A percentile compares a stretch with the other conserved stretches of the same genome.
phyloP scores from a whole-genome alignment of 495 filamentous ascomycete genomes.

The Geopyxis carbonaria region DNA sequence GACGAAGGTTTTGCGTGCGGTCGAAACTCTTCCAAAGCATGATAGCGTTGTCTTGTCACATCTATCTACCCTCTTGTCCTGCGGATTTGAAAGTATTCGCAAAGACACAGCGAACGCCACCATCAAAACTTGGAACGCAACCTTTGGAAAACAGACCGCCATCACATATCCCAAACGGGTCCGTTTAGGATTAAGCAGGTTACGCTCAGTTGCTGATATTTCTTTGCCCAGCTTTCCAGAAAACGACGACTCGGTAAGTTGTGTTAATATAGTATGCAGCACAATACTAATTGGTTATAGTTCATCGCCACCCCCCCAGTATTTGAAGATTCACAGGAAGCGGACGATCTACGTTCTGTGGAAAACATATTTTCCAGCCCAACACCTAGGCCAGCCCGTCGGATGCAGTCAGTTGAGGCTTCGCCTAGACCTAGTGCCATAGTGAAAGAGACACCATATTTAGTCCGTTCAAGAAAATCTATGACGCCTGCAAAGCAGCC shows the following conservation, averaged over 20 bases:
- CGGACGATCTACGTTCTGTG: slow-evolving; percentile 9
- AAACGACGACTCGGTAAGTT: slow-evolving; percentile 26
- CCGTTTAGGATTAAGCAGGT: slow-evolving; percentile 30
- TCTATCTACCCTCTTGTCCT: slow-evolving; percentile 37
- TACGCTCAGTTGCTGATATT: slow-evolving; percentile 32
- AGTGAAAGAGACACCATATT: slow-evolving; percentile 11
- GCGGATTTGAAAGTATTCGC: slow-evolving; percentile 41
- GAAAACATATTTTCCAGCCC: slow-evolving; percentile 9
- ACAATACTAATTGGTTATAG: slow-evolving; percentile 13
- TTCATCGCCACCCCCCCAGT: slow-evolving; percentile 21
- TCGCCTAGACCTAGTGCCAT: slow-evolving; percentile 1
- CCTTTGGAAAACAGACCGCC: slow-evolving; percentile 33
- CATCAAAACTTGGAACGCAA: slow-evolving; percentile 42
- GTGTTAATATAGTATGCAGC: background rate
- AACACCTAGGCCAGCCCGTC: slow-evolving; percentile 14
- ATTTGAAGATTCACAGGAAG: slow-evolving; percentile 40
- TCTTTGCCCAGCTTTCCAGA: slow-evolving; percentile 32
- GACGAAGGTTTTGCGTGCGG: slow-evolving; percentile 8
- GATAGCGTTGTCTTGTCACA: slow-evolving; percentile 30
- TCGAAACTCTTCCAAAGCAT: slow-evolving; percentile 16
- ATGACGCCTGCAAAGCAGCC: background rate
- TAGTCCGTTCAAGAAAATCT: background rate
- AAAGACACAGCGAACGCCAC: slow-evolving; percentile 35
- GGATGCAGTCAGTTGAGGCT: no score
- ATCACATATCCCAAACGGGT: slow-evolving; percentile 35